These are phyloP conservation scores for Mycena belliarum DNA, from an alignment of 768 basidiomycete species.

Conservation along the genomic window DNA sequence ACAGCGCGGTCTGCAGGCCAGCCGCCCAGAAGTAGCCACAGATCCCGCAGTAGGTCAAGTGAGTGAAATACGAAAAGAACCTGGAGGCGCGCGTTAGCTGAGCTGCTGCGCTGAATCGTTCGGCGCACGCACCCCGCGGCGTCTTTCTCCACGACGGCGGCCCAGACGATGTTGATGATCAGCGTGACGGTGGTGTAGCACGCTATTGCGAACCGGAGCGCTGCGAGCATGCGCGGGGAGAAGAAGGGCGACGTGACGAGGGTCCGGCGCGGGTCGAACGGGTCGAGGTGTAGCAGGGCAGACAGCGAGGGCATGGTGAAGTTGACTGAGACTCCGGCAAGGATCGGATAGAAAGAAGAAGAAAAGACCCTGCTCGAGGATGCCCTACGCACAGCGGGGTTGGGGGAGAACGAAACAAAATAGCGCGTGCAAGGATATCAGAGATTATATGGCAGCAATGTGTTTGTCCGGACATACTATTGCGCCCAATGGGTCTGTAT, in stretches of 20 bases:
- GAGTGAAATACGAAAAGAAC: constrained; percentile 49
- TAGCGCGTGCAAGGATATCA: no score
- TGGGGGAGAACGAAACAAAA: background rate
- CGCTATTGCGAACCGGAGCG: constrained; percentile 40
- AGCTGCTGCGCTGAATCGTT: no score
- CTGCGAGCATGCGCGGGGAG: constrained; percentile 36
- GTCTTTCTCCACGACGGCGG: constrained; percentile 21
- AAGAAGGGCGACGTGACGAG: constrained; percentile 48
- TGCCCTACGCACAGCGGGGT: constrained; percentile 20
- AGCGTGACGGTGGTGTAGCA: constrained; percentile 35
- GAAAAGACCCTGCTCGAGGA: constrained; percentile 1
- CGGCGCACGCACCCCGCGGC: constrained; percentile 29
- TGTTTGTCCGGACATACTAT: background rate
- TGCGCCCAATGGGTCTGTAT: no score
- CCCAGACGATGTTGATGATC: constrained; percentile 29
- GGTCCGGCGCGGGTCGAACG: constrained; percentile 41
- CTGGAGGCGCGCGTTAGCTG: constrained; percentile 27
- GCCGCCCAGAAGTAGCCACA: constrained; percentile 47
- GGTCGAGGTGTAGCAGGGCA: constrained; percentile 17
- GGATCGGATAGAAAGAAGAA: background rate
- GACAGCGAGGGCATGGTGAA: constrained; percentile 14
- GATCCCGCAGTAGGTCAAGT: constrained; percentile 45
- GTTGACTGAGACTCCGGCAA: background rate
- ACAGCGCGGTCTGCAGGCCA: constrained; percentile 43
- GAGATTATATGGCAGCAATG: background rate